These are phyloP conservation scores for Emmonsiellopsis sp. DNA, from an alignment of 2,329 filamentous ascomycete species.

Conservation along the genomic window DNA sequence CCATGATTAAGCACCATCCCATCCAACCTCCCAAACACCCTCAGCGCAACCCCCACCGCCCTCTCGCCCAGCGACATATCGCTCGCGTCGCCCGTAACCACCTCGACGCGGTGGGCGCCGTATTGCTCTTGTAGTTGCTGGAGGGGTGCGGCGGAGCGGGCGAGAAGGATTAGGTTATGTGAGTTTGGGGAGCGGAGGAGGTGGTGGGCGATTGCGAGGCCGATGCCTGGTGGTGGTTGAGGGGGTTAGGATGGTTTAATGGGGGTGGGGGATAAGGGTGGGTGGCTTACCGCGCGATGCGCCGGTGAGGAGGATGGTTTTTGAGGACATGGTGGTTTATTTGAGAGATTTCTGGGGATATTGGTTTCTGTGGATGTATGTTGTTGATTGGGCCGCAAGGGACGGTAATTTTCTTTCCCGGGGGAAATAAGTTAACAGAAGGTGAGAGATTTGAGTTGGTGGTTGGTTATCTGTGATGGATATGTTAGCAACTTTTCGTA, in stretches of 20 bases:
- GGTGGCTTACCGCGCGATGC: slow-evolving; percentile 48
- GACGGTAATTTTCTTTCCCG: no score
- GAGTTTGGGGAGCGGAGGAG: slow-evolving; percentile 42
- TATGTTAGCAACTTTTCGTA: no score
- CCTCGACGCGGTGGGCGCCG: slow-evolving; percentile 41
- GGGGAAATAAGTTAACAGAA: no score
- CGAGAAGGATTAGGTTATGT: slow-evolving; percentile 50
- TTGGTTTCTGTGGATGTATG: no score
- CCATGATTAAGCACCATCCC: slow-evolving; percentile 85
- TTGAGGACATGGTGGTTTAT: slow-evolving; percentile 19
- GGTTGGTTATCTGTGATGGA: no score
- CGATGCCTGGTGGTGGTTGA: slow-evolving; percentile 41
- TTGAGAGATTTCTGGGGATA: no score
- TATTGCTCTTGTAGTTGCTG: slow-evolving; percentile 45
- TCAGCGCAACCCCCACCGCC: slow-evolving; percentile 55
- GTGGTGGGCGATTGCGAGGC: slow-evolving; percentile 50
- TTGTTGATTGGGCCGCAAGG: no score
- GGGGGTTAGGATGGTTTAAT: not conserved
- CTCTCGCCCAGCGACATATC: slow-evolving; percentile 47
- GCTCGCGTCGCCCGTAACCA: slow-evolving; percentile 48
- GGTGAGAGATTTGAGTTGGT: no score
- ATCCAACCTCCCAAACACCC: slow-evolving; percentile 62
- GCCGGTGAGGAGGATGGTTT: slow-evolving; percentile 62
- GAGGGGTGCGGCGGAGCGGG: slow-evolving; percentile 47
- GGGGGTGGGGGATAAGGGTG: not conserved